These are phyloP conservation scores for Platismatia glauca DNA, from an alignment of 495 filamentous ascomycete genomes.

Conservation along the genomic window DNA sequence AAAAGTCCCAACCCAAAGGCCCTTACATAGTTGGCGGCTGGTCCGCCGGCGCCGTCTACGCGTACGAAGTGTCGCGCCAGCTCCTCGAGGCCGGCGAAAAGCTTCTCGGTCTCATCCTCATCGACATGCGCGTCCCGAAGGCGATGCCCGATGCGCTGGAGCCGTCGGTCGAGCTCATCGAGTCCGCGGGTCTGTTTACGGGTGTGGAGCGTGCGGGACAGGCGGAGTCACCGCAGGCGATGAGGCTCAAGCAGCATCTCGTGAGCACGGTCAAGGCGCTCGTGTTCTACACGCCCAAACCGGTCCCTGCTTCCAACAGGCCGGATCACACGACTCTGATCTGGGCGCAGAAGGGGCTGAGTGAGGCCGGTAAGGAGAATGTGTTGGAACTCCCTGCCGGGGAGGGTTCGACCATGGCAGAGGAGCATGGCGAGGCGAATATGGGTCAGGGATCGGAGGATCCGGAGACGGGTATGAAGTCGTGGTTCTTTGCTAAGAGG, in stretches of 20 bases:
- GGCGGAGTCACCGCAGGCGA: constrained; percentile 24
- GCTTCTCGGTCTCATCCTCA: constrained; percentile 55
- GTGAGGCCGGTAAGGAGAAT: not conserved
- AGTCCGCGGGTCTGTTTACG: constrained; percentile 49
- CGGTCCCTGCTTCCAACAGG: constrained; percentile 16
- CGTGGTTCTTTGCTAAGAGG: constrained; percentile 41
- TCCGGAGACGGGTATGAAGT: constrained; percentile 2
- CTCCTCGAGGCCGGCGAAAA: constrained; percentile 54
- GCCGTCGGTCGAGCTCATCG: constrained; percentile 52
- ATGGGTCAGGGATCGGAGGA: constrained; percentile 1
- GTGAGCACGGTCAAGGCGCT: constrained; percentile 49
- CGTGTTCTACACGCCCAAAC: constrained; percentile 50
- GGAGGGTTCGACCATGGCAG: not conserved
- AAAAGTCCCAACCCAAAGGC: constrained; percentile 61
- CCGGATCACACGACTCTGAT: constrained; percentile 7
- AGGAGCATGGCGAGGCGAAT: not conserved
- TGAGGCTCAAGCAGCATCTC: constrained; percentile 57
- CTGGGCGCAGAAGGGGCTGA: constrained; percentile 16
- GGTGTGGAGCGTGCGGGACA: constrained; percentile 51
- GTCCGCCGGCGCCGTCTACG: constrained; percentile 79
- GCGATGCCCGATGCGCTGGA: constrained; percentile 37
- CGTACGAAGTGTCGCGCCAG: constrained; percentile 70
- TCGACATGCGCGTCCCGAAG: constrained; percentile 46
- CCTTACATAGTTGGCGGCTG: constrained; percentile 61
- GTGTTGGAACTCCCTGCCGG: not conserved